A percentile compares a stretch with the other conserved stretches of the same genome.
Conservation (phyloP, 169 alveolate species). For the Cardiosporidium cionae region DNA sequence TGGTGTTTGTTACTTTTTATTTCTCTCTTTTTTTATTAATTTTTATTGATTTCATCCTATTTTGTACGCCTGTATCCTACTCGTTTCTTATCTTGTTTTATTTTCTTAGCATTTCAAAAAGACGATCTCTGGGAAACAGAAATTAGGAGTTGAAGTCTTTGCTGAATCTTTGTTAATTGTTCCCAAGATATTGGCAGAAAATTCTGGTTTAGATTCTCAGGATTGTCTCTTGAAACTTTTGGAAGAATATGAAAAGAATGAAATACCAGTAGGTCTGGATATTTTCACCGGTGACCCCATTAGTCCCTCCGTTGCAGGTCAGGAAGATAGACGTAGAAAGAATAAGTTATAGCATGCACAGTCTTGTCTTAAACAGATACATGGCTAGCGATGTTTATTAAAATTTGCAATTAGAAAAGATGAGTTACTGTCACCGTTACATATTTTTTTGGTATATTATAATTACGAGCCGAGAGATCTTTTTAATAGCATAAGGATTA, state of each 20-base stretch:
- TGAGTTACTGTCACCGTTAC: too few species aligned
- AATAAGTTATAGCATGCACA: too few species aligned
- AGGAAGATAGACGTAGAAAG: too few species aligned
- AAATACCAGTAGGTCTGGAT: conserved; percentile 89
- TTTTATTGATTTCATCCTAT: not conserved
- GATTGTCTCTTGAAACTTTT: conserved; percentile 59
- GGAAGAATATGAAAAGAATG: conserved; percentile 70
- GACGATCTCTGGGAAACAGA: conserved; percentile 83
- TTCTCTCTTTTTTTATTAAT: conserved; percentile 6
- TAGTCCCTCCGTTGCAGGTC: conserved; percentile 81
- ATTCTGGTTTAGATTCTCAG: conserved; percentile 90
- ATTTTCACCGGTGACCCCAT: conserved; percentile 82
- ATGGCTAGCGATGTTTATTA: not conserved
- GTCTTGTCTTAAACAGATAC: not conserved
- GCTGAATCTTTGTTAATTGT: conserved; percentile 89
- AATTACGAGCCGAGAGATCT: too few species aligned
- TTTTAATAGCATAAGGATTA: too few species aligned
- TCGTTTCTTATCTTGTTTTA: not conserved
- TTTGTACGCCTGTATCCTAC: too few species aligned
- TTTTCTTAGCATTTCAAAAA: conserved; percentile 46
- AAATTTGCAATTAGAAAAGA: too few species aligned
- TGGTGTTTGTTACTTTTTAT: not conserved
- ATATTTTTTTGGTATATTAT: too few species aligned
- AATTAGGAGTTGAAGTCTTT: conserved; percentile 88
- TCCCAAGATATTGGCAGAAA: conserved; percentile 92